Evolutionary conservation across 176 grass and related monocot species (phyloP), one percentile per base, ranked within the genome.

Genomic region (Puya raimondii): DNA sequence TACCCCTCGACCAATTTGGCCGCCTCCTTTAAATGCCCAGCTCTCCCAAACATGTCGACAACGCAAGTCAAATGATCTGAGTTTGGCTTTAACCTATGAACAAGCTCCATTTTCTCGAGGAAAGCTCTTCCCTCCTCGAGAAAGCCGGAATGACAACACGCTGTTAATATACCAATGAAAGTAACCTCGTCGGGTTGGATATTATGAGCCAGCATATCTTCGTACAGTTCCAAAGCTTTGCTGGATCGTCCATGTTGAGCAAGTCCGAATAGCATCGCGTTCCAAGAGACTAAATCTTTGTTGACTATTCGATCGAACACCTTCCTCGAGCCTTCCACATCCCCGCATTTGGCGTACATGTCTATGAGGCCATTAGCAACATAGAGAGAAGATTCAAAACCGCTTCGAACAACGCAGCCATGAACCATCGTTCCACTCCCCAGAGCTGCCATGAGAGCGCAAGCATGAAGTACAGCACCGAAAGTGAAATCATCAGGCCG

Each of bases 281-380:
- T 91, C 85, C 88, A 91, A 27, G 88, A 82, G 2, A 91, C 73
- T 56, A 87, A 17, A 29, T 91, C 85, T 58, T 87, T 87, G 6
- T 5, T 14, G 53, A 27, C 9, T 14, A 80, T 59, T 9, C 10
- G 33, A 54, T 59, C 49, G 69, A 87, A 87, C 23, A 82, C 76
- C 74, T 61, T 70, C 29, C 11, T 67, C n/a, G 72, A 52, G 4
- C 75, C 51, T 4, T 80, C 42, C 8, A 87, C 29, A 51, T 85
- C 81, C 7, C 88, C 88, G 0, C 85, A 91, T 72, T 85, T 91
- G 59, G 76, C 72, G 73, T 91, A 91, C 81, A 91, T 85, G 73
- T 87, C 82, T 49, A 91, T 69, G 49, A 91, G 81, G 72, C 85
- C 78, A 68, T 91, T 91, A 50, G 76, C 61, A 42, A 91, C 72